Base-by-base conservation (phyloP, 495 filamentous ascomycete species). In the Haplographium delicatum region DNA sequence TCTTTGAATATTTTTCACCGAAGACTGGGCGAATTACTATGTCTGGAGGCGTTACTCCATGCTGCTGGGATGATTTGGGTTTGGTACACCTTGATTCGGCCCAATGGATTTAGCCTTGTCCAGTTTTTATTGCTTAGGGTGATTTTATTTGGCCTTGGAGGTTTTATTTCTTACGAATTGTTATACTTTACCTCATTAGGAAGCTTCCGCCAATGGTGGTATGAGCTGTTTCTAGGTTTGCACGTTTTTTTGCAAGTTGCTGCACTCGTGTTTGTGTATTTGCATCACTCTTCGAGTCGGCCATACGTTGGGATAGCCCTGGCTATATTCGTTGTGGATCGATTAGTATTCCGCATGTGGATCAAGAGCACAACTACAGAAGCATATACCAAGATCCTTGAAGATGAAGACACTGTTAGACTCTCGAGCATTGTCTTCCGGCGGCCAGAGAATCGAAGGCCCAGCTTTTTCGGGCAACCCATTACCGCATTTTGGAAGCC, bases 1-100 rank as follows among this genome's bases (percentile, higher is more conserved):
- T 71, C 72, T 5, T 68, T 84, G 34, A 85, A 84, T 54, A 76
- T 84, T 16, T 71, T 83, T 47, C 79, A 84, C 58, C 72, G 69
- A 27, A 68, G 76, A 24, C 61, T 77, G 11, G 75, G 75, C 37
- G 76, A 75, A 47, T 41, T 72, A 6, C 52, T 75, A 53, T 75
- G 70, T 54, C 52, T 71, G 24, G 54, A 70, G 26, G 73, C 71
- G 3, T 47, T 75, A 22, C 38, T 76, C 2, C 72, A 78, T 43
- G 65, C 64, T 22, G 61, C 50, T 8, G 65, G 70, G 25, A 80
- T 81, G 71, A 30, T 74, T 0, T 47, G 26, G 4, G 59, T 69
- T 18, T 81, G 74, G 74, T 72, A 72, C 42, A 63, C 66, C 1
- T 24, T 69, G 16, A 48, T 77, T 13, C 59, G 66, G 15, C 71